Evolutionary conservation across 2,329 filamentous ascomycete genomes (phyloP).

Genomic region (Penicillium sp.): DNA sequence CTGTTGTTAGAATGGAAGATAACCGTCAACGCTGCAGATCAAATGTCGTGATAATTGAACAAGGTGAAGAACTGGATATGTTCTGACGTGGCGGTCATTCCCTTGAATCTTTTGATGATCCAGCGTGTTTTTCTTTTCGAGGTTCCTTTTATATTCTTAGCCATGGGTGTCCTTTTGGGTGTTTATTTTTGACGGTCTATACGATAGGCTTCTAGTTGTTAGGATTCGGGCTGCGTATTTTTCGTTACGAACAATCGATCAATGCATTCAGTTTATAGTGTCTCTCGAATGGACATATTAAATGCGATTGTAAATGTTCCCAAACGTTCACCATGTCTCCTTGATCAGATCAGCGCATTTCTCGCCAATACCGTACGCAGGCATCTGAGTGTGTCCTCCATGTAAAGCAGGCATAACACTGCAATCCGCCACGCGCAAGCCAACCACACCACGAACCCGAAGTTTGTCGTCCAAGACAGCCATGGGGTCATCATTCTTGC

Average conservation of each 20-base stretch:
- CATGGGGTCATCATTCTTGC: constrained; percentile 53
- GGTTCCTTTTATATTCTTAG: constrained; percentile 3
- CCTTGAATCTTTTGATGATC: not conserved
- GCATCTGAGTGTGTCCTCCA: constrained; percentile 62
- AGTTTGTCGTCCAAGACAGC: constrained; percentile 62
- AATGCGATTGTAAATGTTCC: constrained; percentile 28
- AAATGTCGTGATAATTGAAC: constrained; percentile 1
- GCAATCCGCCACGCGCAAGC: constrained; percentile 61
- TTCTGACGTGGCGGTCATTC: not conserved
- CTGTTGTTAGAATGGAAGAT: constrained; percentile 20
- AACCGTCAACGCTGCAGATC: not conserved
- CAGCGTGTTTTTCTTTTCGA: not conserved
- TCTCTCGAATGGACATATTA: not conserved
- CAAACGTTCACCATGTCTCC: constrained; percentile 37
- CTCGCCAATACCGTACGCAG: constrained; percentile 64
- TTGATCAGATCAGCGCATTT: constrained; percentile 61
- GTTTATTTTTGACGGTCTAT: not conserved
- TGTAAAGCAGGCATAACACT: constrained; percentile 61
- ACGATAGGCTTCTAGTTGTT: not conserved
- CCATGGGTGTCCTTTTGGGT: not conserved
- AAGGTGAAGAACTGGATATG: not conserved
- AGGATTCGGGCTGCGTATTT: not conserved
- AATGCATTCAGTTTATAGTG: not conserved
- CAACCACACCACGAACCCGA: constrained; percentile 59
- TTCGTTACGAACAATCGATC: not conserved